Percentiles rank a stretch among this genome's conserved stretches.
Evolutionary conservation across 352 stramenopile genomes (phyloP).

Genomic region (Thalassiosira exigua): DNA sequence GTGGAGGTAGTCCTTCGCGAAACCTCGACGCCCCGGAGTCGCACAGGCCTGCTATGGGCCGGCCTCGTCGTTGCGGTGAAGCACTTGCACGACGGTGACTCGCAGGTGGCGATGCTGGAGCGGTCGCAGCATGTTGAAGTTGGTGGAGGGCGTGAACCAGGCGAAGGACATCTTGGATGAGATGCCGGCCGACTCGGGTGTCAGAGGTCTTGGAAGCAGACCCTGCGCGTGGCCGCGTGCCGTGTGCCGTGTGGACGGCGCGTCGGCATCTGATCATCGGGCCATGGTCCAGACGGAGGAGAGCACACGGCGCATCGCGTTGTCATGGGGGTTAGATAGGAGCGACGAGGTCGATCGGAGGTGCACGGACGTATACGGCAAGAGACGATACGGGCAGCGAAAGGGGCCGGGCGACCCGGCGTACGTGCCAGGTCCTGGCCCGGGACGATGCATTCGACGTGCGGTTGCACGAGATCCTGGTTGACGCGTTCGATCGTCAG

Average conservation of each 20-base stretch:
- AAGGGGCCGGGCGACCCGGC: background rate
- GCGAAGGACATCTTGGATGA: conserved; percentile 41
- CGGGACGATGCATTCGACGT: background rate
- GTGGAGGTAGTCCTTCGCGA: conserved; percentile 26
- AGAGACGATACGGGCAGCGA: background rate
- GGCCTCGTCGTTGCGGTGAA: conserved; percentile 20
- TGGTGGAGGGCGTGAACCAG: conserved; percentile 27
- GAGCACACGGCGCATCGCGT: conserved; percentile 47
- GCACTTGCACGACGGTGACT: conserved; percentile 42
- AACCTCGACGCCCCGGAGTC: conserved; percentile 56
- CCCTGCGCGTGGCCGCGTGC: no score
- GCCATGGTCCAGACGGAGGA: conserved; percentile 47
- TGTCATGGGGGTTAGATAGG: conserved; percentile 43
- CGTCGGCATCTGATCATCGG: conserved; percentile 43
- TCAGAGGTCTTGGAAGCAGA: conserved; percentile 24
- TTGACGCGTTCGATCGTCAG: background rate
- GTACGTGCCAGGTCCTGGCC: background rate
- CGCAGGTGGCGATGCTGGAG: conserved; percentile 58
- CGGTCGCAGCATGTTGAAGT: conserved; percentile 40
- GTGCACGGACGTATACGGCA: background rate
- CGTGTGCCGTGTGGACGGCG: conserved; percentile 43
- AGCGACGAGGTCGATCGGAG: conserved; percentile 4
- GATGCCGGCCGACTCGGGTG: conserved; percentile 27
- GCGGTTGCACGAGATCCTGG: background rate
- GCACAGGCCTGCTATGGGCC: conserved; percentile 38